Base-by-base conservation (phyloP, 768 basidiomycete genomes). In the Melanogaster broomeanus region DNA sequence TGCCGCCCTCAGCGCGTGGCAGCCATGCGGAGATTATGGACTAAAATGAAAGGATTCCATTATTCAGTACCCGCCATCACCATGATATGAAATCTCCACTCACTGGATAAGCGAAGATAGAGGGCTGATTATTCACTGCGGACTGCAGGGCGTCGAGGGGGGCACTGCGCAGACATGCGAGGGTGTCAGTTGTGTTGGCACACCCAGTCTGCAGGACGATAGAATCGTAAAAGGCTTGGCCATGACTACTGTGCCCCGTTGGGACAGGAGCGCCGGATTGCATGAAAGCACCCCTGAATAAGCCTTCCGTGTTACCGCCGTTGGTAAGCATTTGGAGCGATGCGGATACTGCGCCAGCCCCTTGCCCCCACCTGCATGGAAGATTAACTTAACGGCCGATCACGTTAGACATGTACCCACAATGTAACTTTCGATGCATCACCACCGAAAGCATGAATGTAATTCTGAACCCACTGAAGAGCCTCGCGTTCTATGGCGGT, bases 361-460 rank as follows among this genome's bases (percentile, higher is more conserved):
- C 77, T 62, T 83, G 74, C 13, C 84, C 84, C 70, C 76, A 80
- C 31, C 78, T 78, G 51, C 10, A 46, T 22, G 24, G 16, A 45
- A 73, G 74, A 7, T 38, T 30, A 22, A 24, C n/a, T 7, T 12
- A 22, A n/a, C 22, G 13, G 18, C 18, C 19, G 11, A 2, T 22
- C 12, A n/a, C 22, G 42, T 21, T 31, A 9, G 43, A 13, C 7
- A 16, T 3, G 19, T 3, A 53, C 77, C 46, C 61, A 82, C 79
- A 83, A 76, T 0, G 81, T 82, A 3, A 84, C 84, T 61, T 81
- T 83, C 3, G 61, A 62, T 0, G 81, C 78, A 63, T 88, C 84
- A 10, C 87, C 87, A 1, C 86, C 85, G 54, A 87, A 88, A 8
- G 72, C 69, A 30, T 64, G 55, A 55, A 88, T 85, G 60, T 88